Percentiles rank a stretch among this genome's conserved stretches.
Conservation (phyloP, 2,329 filamentous ascomycete genomes). For the Talaromyces verruculosus region DNA sequence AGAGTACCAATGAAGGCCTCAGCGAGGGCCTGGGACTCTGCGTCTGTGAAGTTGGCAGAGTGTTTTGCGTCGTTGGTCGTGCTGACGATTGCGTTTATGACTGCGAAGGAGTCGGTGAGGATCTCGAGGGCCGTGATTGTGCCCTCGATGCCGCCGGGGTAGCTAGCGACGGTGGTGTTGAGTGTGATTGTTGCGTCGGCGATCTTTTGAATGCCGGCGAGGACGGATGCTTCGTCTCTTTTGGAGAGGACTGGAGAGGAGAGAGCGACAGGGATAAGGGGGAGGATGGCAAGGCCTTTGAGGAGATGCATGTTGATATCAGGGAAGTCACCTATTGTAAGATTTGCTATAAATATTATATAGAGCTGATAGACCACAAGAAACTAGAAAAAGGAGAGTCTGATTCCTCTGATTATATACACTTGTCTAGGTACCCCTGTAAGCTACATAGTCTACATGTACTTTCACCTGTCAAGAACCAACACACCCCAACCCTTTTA, state of each 20-base stretch:
- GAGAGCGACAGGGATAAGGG: neutral
- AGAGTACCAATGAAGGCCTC: slow-evolving; percentile 2
- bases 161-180: slow-evolving; percentile 10
- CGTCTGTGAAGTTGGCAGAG: slow-evolving; percentile 12
- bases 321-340: neutral
- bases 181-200: slow-evolving; percentile 2
- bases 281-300: neutral
- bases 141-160: slow-evolving; percentile 10
- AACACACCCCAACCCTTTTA: neutral
- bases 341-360: neutral
- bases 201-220: slow-evolving; percentile 12
- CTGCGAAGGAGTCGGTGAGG: slow-evolving; percentile 8
- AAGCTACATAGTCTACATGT: neutral
- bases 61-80: slow-evolving; percentile 15
- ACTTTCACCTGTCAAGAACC: neutral
- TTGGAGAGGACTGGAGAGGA: slow-evolving; percentile 13
- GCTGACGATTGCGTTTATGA: slow-evolving; percentile 10
- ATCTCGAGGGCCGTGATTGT: slow-evolving; percentile 14
- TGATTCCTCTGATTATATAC: slow-evolving; percentile 9
- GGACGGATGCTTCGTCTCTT: slow-evolving; percentile 14
- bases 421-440: neutral
- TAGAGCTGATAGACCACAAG: neutral
- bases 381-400: neutral
- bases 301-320: slow-evolving; percentile 3
- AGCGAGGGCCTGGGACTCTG: slow-evolving; percentile 6